A percentile compares a stretch with the other conserved stretches of the same genome.
These are phyloP conservation scores for Pythium dissimile DNA, from an alignment of 352 stramenopile species.

Conservation along the genomic window DNA sequence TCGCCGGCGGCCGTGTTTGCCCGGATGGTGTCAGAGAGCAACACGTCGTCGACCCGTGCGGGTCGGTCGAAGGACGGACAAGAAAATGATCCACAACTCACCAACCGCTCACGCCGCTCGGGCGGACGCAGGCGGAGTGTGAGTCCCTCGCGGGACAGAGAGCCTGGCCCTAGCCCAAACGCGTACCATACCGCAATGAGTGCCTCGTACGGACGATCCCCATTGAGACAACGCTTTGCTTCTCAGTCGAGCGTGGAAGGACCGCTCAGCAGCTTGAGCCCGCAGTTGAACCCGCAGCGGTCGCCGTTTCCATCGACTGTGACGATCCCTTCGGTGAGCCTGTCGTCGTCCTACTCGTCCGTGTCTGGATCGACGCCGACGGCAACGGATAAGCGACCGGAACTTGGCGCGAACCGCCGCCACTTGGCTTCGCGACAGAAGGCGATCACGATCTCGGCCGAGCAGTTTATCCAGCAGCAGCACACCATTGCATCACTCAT, in stretches of 20 bases:
- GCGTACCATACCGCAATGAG: slow-evolving; percentile 4
- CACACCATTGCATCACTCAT: slow-evolving; percentile 81
- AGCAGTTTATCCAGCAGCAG: slow-evolving; percentile 78
- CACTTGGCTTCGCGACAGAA: slow-evolving; percentile 37
- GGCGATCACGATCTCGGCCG: slow-evolving; percentile 59
- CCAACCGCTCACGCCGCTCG: background rate
- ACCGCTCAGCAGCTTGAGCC: slow-evolving; percentile 3
- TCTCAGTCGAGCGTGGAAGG: slow-evolving; percentile 1
- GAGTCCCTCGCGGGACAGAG: slow-evolving; percentile 42
- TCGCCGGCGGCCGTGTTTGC: slow-evolving; percentile 12
- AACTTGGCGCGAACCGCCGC: slow-evolving; percentile 16
- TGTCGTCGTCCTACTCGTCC: slow-evolving; percentile 19
- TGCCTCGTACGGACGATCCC: slow-evolving; percentile 8
- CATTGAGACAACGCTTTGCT: background rate
- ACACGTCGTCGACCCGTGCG: background rate
- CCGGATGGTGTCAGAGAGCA: slow-evolving; percentile 12
- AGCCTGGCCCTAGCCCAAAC: too few species aligned
- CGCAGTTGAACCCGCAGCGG: background rate
- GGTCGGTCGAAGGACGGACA: slow-evolving; percentile 7
- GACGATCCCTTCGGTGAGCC: background rate
- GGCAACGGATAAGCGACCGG: background rate
- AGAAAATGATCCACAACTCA: slow-evolving; percentile 2
- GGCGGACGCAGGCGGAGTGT: slow-evolving; percentile 36
- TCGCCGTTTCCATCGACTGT: background rate
- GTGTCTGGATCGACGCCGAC: background rate